Conservation (phyloP, 345 rosid genomes). For the Erucastrum elatum region DNA sequence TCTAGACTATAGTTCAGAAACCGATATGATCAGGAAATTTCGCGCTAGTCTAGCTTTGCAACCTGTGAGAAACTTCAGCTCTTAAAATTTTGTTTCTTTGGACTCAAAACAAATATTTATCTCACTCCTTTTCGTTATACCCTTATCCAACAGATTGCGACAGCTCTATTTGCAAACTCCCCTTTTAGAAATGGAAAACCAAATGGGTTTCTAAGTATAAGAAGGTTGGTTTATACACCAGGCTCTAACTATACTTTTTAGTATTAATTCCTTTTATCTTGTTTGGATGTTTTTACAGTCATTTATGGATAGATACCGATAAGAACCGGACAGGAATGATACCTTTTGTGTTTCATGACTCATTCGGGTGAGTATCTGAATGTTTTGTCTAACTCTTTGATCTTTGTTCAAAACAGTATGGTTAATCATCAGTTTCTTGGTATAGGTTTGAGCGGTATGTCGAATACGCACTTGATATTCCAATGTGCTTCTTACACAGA, state of each 20-base stretch:
- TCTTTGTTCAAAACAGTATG: neutral
- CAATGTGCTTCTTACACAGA: slow-evolving; percentile 6
- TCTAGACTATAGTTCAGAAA: slow-evolving; percentile 57
- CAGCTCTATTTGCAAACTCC: slow-evolving; percentile 94
- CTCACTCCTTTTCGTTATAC: neutral
- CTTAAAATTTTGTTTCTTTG: neutral
- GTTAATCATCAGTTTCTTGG: neutral
- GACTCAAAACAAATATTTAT: neutral
- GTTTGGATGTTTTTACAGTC: neutral
- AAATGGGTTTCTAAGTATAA: slow-evolving; percentile 86
- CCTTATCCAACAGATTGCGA: slow-evolving; percentile 64
- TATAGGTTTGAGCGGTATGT: neutral
- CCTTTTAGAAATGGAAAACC: slow-evolving; percentile 91
- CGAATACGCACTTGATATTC: neutral
- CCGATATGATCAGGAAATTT: slow-evolving; percentile 90
- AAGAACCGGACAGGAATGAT: slow-evolving; percentile 5
- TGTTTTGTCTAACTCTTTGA: neutral
- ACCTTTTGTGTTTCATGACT: slow-evolving; percentile 7
- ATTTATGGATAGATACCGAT: neutral
- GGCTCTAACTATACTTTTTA: neutral
- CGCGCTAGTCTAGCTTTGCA: slow-evolving; percentile 93
- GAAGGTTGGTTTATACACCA: slow-evolving; percentile 53
- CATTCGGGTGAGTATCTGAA: slow-evolving; percentile 5
- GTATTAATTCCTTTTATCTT: neutral
- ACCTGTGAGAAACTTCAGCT: slow-evolving; percentile 59